Evolutionary conservation across 768 basidiomycete genomes (phyloP).

Genomic region (Trametes punicea): DNA sequence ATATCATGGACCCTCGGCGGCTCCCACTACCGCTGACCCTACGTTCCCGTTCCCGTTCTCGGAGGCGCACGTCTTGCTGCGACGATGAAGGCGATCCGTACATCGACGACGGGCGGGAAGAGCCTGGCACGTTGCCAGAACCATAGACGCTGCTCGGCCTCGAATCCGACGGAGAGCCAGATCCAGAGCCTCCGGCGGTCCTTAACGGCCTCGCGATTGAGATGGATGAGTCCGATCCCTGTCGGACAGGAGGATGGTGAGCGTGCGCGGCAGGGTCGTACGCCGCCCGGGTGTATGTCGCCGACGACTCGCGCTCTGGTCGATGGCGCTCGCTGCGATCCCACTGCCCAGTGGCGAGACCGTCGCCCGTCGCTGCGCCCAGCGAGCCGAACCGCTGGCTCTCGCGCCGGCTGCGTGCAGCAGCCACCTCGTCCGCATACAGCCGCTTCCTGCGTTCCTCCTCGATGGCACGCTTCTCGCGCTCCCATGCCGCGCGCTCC

Average conservation of each 20-base stretch:
- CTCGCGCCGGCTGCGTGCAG: conserved; percentile 61
- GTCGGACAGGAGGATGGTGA: conserved; percentile 3
- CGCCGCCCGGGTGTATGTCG: conserved; percentile 18
- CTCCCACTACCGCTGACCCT: conserved; percentile 34
- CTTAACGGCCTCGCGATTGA: conserved; percentile 18
- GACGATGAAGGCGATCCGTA: conserved; percentile 52
- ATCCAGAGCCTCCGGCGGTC: conserved; percentile 24
- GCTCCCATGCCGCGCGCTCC: conserved; percentile 45
- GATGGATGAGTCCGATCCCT: conserved; percentile 34
- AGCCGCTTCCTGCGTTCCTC: conserved; percentile 51
- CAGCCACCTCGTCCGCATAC: conserved; percentile 59
- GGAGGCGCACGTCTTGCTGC: conserved; percentile 27
- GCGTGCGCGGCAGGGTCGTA: conserved; percentile 21
- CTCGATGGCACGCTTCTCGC: conserved; percentile 46
- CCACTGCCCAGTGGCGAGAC: conserved; percentile 20
- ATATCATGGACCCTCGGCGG: conserved; percentile 25
- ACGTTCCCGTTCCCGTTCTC: neutral
- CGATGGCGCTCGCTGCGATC: conserved; percentile 14
- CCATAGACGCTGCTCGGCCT: conserved; percentile 42
- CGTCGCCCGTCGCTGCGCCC: conserved; percentile 26
- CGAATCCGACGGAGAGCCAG: conserved; percentile 54
- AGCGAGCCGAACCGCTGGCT: conserved; percentile 29
- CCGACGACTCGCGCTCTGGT: conserved; percentile 9
- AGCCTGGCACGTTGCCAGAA: conserved; percentile 35
- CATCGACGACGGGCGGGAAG: conserved; percentile 53